Percentiles rank a stretch among this genome's conserved stretches.
phyloP scores from a whole-genome alignment of 257 asterid species.

The Solanum habrochaites region DNA sequence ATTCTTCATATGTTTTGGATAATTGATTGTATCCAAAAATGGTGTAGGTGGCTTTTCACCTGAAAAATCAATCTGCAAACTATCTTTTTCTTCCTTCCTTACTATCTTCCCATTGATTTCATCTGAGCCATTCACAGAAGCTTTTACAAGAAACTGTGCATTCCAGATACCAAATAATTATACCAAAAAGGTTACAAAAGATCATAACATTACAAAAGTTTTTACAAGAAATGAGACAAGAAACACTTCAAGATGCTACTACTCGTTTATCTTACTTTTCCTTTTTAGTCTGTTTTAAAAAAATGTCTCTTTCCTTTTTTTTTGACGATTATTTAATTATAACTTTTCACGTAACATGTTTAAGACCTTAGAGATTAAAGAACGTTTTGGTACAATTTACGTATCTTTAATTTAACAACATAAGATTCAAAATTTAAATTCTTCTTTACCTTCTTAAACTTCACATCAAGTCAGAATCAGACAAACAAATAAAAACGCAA shows the following conservation, averaged over 20 bases:
- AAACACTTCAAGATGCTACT: too few species aligned
- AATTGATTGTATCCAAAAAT: conserved; percentile 54
- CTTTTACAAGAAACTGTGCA: conserved; percentile 32
- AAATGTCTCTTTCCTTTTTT: too few species aligned
- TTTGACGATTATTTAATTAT: too few species aligned
- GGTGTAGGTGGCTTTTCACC: conserved; percentile 59
- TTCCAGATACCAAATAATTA: not conserved
- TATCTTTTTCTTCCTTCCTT: conserved; percentile 29
- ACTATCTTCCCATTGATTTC: conserved; percentile 17
- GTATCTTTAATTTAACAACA: too few species aligned
- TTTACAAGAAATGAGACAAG: too few species aligned
- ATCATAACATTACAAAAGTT: not conserved
- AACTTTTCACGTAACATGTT: too few species aligned
- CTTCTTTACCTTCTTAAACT: not conserved
- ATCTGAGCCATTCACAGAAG: conserved; percentile 25
- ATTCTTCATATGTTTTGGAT: conserved; percentile 68
- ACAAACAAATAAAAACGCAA: not conserved
- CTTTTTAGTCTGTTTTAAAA: too few species aligned
- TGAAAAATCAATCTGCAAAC: conserved; percentile 46
- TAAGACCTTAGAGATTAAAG: too few species aligned
- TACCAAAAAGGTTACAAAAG: conserved; percentile 17
- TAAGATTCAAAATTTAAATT: too few species aligned
- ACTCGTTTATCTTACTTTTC: too few species aligned
- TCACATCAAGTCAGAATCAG: too few species aligned
- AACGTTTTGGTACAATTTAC: too few species aligned